Percentiles rank a stretch among this genome's conserved stretches.
phyloP scores from a whole-genome alignment of 2,329 filamentous ascomycete genomes.

The Didymella pomorum region DNA sequence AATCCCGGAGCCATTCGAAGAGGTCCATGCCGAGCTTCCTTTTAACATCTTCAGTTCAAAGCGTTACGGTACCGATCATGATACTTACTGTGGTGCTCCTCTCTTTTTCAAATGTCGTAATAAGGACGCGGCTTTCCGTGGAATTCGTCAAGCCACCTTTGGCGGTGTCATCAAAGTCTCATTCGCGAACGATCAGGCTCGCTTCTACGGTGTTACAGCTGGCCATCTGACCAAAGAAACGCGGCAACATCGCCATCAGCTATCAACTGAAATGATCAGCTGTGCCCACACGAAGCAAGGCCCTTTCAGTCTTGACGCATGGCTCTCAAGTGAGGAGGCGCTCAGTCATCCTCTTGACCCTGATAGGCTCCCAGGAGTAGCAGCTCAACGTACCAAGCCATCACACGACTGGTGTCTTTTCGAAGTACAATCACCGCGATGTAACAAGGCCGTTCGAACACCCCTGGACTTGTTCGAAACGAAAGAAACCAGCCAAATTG shows the following conservation, averaged over 20 bases:
- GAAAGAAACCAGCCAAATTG: too few species aligned
- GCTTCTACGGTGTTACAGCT: background rate
- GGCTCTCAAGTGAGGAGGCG: background rate
- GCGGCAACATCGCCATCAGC: background rate
- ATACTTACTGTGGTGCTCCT: background rate
- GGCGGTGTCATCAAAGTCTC: background rate
- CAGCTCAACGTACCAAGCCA: background rate
- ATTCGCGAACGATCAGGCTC: background rate
- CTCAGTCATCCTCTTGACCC: background rate
- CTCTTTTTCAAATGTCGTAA: background rate
- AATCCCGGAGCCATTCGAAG: background rate
- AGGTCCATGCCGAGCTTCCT: background rate
- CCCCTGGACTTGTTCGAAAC: too few species aligned
- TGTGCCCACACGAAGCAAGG: too few species aligned
- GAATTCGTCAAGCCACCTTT: background rate
- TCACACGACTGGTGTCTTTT: background rate
- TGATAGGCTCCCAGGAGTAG: background rate
- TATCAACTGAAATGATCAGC: background rate
- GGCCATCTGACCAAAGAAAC: background rate
- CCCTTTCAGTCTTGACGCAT: background rate
- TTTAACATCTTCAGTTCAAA: background rate
- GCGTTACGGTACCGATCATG: background rate
- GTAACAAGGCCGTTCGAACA: background rate
- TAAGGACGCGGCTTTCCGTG: too few species aligned
- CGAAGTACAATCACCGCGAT: background rate